Evolutionary conservation across 2,329 filamentous ascomycete genomes (phyloP).

Genomic region (Orbilia brochopaga): DNA sequence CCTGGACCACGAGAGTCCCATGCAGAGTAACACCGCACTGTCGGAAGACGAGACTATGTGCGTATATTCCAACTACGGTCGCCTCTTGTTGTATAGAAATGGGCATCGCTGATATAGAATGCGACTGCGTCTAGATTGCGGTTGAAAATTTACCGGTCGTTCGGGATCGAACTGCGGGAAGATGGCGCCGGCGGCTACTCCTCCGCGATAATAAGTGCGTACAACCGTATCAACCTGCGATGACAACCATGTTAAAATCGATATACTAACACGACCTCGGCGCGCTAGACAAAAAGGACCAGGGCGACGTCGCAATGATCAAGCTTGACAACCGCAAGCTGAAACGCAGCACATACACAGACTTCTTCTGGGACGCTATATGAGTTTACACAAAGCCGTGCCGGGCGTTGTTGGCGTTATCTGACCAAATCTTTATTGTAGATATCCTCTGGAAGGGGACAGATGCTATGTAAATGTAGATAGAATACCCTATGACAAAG

Average conservation of each 20-base stretch:
- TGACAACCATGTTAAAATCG: too few relatives aligned
- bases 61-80: conserved; percentile 8
- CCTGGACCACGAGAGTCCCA: conserved; percentile 53
- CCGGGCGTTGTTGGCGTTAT: conserved; percentile 6
- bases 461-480: conserved; percentile 9
- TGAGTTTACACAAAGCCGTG: conserved; percentile 58
- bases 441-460: not conserved
- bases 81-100: not conserved
- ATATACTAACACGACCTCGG: not conserved
- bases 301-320: conserved; percentile 91
- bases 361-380: conserved; percentile 92
- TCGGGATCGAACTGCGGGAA: conserved; percentile 89
- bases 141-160: conserved; percentile 85
- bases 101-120: conserved; percentile 14
- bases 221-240: not conserved
- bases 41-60: conserved; percentile 58
- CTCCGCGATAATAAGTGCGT: conserved; percentile 64
- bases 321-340: conserved; percentile 87
- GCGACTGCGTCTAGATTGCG: conserved; percentile 73
- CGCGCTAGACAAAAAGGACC: conserved; percentile 69
- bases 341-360: conserved; percentile 87
- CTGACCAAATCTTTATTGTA: not conserved
- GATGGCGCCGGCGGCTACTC: conserved; percentile 80
- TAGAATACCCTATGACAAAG: conserved; percentile 15
- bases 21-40: conserved; percentile 53